These are phyloP conservation scores for Phialophora macrospora DNA, from an alignment of 2,329 filamentous ascomycete genomes.

Conservation along the genomic window DNA sequence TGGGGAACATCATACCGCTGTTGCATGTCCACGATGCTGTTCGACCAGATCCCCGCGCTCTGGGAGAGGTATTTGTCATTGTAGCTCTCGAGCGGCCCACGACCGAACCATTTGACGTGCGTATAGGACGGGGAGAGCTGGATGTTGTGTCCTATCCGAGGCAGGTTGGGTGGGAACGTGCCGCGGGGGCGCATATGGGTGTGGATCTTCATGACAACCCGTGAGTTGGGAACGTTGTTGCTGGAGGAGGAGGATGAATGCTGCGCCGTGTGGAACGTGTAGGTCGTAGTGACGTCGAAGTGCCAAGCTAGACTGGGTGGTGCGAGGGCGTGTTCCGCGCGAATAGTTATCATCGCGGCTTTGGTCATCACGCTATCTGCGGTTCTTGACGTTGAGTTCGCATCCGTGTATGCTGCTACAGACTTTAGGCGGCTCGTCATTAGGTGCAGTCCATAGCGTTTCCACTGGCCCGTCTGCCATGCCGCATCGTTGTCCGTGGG, in stretches of 20 bases:
- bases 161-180: conserved; percentile 48
- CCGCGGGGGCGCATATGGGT: conserved; percentile 20
- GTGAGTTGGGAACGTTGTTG: background rate
- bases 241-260: background rate
- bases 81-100: conserved; percentile 69
- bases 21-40: conserved; percentile 54
- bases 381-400: background rate
- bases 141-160: conserved; percentile 66
- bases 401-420: background rate
- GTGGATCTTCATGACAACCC: conserved; percentile 18
- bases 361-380: background rate
- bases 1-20: conserved; percentile 70
- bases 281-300: conserved; percentile 48
- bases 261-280: conserved; percentile 20
- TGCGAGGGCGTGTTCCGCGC: conserved; percentile 48
- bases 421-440: conserved; percentile 34
- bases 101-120: conserved; percentile 64
- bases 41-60: conserved; percentile 58
- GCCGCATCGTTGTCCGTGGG: conserved; percentile 44
- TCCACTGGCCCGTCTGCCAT: conserved; percentile 40
- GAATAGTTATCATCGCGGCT: conserved; percentile 51
- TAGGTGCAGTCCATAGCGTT: conserved; percentile 38
- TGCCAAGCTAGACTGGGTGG: conserved; percentile 68
- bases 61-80: conserved; percentile 68
- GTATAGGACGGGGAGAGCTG: conserved; percentile 56